Base-by-base conservation (phyloP, 2,329 filamentous ascomycete species). In the Colletotrichum gigasporum region DNA sequence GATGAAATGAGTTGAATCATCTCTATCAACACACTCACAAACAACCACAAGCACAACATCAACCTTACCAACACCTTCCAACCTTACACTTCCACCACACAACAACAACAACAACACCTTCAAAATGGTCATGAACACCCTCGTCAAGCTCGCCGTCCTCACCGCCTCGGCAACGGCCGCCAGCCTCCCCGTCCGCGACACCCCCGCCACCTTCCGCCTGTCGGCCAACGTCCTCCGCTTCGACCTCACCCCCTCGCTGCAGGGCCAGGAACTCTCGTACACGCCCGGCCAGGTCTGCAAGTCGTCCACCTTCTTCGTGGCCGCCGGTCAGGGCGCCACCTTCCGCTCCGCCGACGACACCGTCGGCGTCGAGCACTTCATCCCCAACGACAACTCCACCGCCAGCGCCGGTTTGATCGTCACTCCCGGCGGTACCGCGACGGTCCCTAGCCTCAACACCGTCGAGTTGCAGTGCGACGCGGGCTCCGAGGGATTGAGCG, bases 191-290 rank as follows among this genome's bases (percentile, higher is more conserved):
- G 12, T 44, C 20, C 9, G 35, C 8, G 14, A 18, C 12, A 42
- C 14, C 24, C 18, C 28, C 45, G 5, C 12, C 26, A 28, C 55
- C 44, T 58, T 58, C 32, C 55, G 55, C 24, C 55, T 58, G 34
- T 16, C 44, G 12, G 55, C 44, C 12, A 58, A 58, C 35, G 55
- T 58, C 10, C 51, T 34, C 18, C 20, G 26, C 44, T 41, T 30
- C 1, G 44, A 58, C 44, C 44, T 51, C 55, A 41, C 47, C 9
- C 55, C 55, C 44, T 51, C 34, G 12, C 12, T 58, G 34, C 55
- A 58, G 24, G 55, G 55, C 35, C 55, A 58, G 20, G 55, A 51
- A 16, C 34, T 58, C 35, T 12, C 44, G 10, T 58, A 51, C 44
- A 39, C 26, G 2, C 34, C 55, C 12, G 51, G 22, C n/a, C 24